Evolutionary conservation across 495 filamentous ascomycete species (phyloP), one percentile per base, ranked within the genome.

Genomic region (Umbilicaria muhlenbergii): DNA sequence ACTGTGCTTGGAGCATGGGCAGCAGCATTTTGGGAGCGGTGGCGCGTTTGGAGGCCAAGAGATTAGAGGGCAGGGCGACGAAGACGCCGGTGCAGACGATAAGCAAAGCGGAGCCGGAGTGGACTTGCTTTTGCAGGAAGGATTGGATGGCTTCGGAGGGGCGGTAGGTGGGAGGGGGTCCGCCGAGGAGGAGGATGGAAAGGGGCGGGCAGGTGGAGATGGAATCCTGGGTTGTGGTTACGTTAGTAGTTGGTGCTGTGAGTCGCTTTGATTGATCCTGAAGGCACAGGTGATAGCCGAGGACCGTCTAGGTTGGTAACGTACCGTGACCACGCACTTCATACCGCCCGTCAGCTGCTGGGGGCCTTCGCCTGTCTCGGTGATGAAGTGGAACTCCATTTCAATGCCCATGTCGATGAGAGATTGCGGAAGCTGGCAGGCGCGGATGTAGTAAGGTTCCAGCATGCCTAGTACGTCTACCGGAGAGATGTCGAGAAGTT

Each of bases 51-150:
- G 45, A 48, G 7, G 45, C 13, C 11, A 57, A 45, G 13, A 57
- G 14, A 0, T 52, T 51, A 5, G 54, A 46, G 7, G 19, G 16
- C 1, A 51, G 45, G 19, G 52, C 42, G 1, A 46, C 34, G 16
- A 49, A 46, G 11, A 52, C 42, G 14, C 54, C 54, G n/a, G 40
- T 51, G 49, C 54, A 57, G 52, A 57, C 19, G 45, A 43, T 44
- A 14, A 57, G 24, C 40, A 57, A 49, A 11, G 46, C 49, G n/a
- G 48, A 11, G 39, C 41, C 44, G 5, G 35, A 5, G 3, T 39
- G 42, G 42, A 44, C 52, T 35, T 32, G 38, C 35, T 49, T 49
- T 28, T 51, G 54, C 41, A 47, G 36, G 41, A 55, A 57, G 32
- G 36, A 38, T 33, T 51, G 43, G 41, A 55, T 51, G 11, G 42